These are phyloP conservation scores for Volvox reticuliferus DNA, from an alignment of 139 green algal genomes.

Conservation along the genomic window DNA sequence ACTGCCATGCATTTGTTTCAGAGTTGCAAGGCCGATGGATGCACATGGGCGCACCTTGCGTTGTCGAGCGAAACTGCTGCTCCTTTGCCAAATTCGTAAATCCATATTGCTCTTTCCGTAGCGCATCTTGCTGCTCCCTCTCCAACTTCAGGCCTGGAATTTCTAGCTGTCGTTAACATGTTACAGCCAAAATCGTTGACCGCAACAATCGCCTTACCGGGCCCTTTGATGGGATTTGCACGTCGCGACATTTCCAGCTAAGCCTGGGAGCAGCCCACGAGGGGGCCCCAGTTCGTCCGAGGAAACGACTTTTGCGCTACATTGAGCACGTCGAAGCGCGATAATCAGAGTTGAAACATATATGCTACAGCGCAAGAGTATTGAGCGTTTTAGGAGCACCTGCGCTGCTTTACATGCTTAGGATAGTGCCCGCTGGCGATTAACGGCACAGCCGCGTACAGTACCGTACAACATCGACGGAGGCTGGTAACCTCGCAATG, in stretches of 20 bases:
- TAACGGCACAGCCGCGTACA: too few relatives aligned
- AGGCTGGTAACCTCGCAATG: too few relatives aligned
- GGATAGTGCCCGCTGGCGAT: too few relatives aligned
- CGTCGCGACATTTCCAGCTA: not conserved
- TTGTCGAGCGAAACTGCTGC: slow-evolving; percentile 1
- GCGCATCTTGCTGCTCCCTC: not conserved
- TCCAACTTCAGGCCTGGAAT: slow-evolving; percentile 11
- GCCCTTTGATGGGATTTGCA: not conserved
- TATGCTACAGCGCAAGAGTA: too few relatives aligned
- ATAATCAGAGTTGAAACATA: too few relatives aligned
- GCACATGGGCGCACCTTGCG: not conserved
- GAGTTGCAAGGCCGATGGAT: not conserved
- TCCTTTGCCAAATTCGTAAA: slow-evolving; percentile 23
- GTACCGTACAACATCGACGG: too few relatives aligned
- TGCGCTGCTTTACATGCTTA: too few relatives aligned
- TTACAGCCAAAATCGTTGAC: not conserved
- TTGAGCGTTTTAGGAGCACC: too few relatives aligned
- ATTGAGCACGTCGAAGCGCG: not conserved
- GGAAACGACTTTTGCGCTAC: not conserved
- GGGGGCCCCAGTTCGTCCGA: not conserved
- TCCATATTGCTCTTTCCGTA: slow-evolving; percentile 23
- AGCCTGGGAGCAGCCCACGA: not conserved
- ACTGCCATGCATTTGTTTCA: not conserved
- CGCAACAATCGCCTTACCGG: not conserved
- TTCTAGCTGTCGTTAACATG: not conserved